Percentiles rank a stretch among this genome's conserved stretches.
Conservation (phyloP, 23 red algal species). For the Gracilaria domingensis region DNA sequence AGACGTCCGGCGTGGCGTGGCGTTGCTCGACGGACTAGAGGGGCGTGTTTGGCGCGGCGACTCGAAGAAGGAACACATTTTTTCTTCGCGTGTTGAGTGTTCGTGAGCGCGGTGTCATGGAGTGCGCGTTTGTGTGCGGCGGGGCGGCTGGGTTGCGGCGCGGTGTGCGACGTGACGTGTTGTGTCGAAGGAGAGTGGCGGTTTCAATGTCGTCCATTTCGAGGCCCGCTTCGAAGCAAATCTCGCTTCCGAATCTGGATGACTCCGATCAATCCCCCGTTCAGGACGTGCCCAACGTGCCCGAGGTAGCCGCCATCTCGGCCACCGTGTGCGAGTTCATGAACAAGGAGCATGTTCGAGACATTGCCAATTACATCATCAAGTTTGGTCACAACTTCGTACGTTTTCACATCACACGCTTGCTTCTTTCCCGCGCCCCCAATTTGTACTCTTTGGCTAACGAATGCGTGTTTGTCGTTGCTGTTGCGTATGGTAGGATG, state of each 20-base stretch:
- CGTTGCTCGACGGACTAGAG: no score
- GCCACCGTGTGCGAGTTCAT: conserved; percentile 57
- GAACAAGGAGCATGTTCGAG: conserved; percentile 45
- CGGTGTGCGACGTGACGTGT: background rate
- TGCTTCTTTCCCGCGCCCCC: background rate
- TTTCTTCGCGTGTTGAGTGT: background rate
- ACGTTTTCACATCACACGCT: conserved; percentile 3
- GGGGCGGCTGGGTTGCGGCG: background rate
- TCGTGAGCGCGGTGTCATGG: background rate
- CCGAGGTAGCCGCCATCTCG: conserved; percentile 45
- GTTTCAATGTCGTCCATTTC: conserved; percentile 8
- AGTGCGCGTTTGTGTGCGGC: background rate
- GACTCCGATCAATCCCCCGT: background rate
- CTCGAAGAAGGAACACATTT: no score
- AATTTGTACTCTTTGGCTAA: background rate
- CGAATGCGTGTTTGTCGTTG: background rate
- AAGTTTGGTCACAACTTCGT: conserved; percentile 49
- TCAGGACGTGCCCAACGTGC: conserved; percentile 10
- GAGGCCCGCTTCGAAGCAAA: background rate
- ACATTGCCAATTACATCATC: conserved; percentile 61
- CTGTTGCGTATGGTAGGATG: conserved; percentile 17
- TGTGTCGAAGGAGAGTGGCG: background rate
- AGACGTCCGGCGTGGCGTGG: no score
- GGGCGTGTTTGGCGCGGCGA: no score
- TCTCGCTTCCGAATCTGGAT: background rate